A percentile compares a stretch with the other conserved stretches of the same genome.
These are phyloP conservation scores for Vachellia collinsii DNA, from an alignment of 306 rosid species.

Conservation along the genomic window DNA sequence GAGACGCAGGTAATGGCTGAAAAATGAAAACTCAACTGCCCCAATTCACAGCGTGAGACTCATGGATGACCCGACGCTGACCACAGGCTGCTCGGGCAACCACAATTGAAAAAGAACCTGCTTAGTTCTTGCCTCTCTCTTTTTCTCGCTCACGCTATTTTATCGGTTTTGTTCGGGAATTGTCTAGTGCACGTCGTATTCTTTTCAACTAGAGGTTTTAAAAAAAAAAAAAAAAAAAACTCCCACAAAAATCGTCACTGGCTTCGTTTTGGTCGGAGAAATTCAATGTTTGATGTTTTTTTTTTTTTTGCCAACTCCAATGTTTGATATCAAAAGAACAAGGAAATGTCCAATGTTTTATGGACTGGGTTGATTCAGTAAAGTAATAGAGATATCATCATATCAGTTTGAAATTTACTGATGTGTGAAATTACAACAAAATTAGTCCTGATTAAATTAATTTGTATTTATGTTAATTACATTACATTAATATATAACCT, in stretches of 20 bases:
- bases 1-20: background rate
- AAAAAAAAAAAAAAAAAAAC: no score
- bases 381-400: background rate
- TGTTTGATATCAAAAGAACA: slow-evolving; percentile 33
- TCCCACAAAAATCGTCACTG: slow-evolving; percentile 45
- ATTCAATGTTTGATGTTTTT: slow-evolving; percentile 42
- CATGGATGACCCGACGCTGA: slow-evolving; percentile 39
- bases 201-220: background rate
- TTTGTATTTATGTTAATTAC: no score
- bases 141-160: slow-evolving; percentile 25
- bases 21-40: background rate
- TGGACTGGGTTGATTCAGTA: background rate
- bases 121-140: slow-evolving; percentile 14
- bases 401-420: background rate
- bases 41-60: slow-evolving; percentile 25
- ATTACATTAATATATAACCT: background rate
- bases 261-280: slow-evolving; percentile 34
- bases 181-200: slow-evolving; percentile 2
- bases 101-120: slow-evolving; percentile 42
- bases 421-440: background rate
- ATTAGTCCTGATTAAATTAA: background rate
- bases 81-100: slow-evolving; percentile 37
- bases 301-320: background rate
- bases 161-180: slow-evolving; percentile 26
- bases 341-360: background rate